Evolutionary conservation across 495 filamentous ascomycete species (phyloP), one percentile per base, ranked within the genome.

Genomic region (Aspergillus kassunensis): DNA sequence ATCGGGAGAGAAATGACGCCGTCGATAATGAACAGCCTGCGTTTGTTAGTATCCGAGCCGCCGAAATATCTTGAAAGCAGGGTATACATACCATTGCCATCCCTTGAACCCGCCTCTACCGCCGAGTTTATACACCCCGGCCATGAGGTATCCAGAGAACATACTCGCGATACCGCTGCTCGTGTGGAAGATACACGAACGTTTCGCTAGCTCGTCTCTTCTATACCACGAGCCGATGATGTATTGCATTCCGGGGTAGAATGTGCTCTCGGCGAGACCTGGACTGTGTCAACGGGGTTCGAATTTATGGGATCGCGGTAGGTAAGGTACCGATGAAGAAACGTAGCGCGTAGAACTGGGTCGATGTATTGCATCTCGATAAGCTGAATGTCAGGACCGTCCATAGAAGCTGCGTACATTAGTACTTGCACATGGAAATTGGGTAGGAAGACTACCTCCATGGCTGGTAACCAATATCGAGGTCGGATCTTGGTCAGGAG

Each of bases 171-270:
- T 71, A 15, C 73, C 70, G 24, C 79, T 72, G 45, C 68, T 76
- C 0, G 77, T 76, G 34, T 83, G 79, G 61, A 85, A 84, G 27
- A 87, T 83, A 47, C 80, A 83, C n/a, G 78, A 78, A 13, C 83
- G 68, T 53, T 82, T 71, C 45, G 80, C 72, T 50, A 85, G 50
- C 63, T 83, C 64, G 67, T 78, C 65, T 70, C 78, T 66, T 58
- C 79, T 61, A 65, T 83, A 78, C 73, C 73, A 76, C 5, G 68
- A 71, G 6, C 71, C 69, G 39, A 77, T 69, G 30, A 75, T 71
- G 35, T 73, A 73, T 44, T 76, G 66, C 66, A 74, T 73, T 10
- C 72, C 72, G 6, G 70, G 72, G 37, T 75, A 78, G 44, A 75
- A 73, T 0, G 67, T 71, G 23, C 65, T 70, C 55, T 77, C 74